phyloP scores from a whole-genome alignment of 2,329 filamentous ascomycete species.

The Pezicula carpinea region DNA sequence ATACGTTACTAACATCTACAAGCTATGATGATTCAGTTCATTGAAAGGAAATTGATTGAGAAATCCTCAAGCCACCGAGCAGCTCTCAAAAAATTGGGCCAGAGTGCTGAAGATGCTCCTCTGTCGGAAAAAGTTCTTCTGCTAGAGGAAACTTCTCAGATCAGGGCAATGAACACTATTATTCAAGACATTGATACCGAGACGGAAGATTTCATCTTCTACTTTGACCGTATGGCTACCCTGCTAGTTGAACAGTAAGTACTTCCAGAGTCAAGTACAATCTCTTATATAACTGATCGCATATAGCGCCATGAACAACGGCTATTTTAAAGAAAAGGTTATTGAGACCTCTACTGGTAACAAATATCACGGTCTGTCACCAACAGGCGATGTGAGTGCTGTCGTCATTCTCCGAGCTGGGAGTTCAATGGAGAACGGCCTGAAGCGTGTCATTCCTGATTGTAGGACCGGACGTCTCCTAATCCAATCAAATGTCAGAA shows the following conservation, averaged over 20 bases:
- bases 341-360: slow-evolving; percentile 69
- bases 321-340: slow-evolving; percentile 58
- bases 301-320: slow-evolving; percentile 67
- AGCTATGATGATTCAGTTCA: slow-evolving; percentile 93
- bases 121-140: slow-evolving; percentile 72
- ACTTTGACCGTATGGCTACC: slow-evolving; percentile 86
- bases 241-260: slow-evolving; percentile 74
- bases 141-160: slow-evolving; percentile 72
- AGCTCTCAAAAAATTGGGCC: slow-evolving; percentile 71
- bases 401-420: slow-evolving; percentile 87
- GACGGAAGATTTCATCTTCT: slow-evolving; percentile 93
- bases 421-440: slow-evolving; percentile 78
- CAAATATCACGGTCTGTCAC: slow-evolving; percentile 66
- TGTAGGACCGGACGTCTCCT: slow-evolving; percentile 84
- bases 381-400: slow-evolving; percentile 73
- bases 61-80: slow-evolving; percentile 82
- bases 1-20: slow-evolving; percentile 7
- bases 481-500: slow-evolving; percentile 82
- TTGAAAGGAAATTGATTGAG: slow-evolving; percentile 78
- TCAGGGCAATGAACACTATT: slow-evolving; percentile 85
- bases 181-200: slow-evolving; percentile 74
- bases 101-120: slow-evolving; percentile 64
- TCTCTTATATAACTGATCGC: slow-evolving; percentile 7
- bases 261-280: neutral
- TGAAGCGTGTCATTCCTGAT: slow-evolving; percentile 88